A percentile compares a stretch with the other conserved stretches of the same genome.
phyloP scores from a whole-genome alignment of 306 rosid species.

The Calophaca sinica region DNA sequence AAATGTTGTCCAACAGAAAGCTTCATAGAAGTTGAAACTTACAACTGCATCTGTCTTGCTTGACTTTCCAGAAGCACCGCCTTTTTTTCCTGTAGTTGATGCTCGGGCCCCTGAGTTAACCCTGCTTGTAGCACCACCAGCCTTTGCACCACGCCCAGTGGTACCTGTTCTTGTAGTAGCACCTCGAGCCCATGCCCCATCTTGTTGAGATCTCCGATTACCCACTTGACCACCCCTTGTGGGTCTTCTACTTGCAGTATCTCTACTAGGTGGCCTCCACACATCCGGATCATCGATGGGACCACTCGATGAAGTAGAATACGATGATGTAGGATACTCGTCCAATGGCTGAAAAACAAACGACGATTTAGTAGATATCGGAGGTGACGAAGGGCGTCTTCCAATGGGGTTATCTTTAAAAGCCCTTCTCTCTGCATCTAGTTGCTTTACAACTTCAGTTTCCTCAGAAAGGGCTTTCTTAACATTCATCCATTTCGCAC shows the following conservation, averaged over 20 bases:
- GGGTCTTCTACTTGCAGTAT: conserved; percentile 69
- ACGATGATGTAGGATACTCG: conserved; percentile 84
- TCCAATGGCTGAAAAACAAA: conserved; percentile 92
- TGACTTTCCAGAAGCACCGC: conserved; percentile 64
- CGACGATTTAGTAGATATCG: conserved; percentile 70
- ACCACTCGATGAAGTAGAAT: conserved; percentile 81
- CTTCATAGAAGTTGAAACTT: conserved; percentile 53
- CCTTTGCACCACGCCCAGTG: conserved; percentile 70
- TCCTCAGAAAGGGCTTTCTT: conserved; percentile 88
- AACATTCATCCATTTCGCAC: conserved; percentile 91
- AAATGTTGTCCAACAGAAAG: neutral
- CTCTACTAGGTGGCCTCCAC: conserved; percentile 96
- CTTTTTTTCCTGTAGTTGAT: conserved; percentile 72
- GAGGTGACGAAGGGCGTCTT: conserved; percentile 88
- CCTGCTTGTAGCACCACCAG: conserved; percentile 66
- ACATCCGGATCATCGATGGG: conserved; percentile 91
- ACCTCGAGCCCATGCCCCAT: conserved; percentile 89
- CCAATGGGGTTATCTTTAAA: conserved; percentile 75
- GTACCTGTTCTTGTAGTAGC: conserved; percentile 63
- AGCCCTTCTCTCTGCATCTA: conserved; percentile 75
- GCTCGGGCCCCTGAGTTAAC: conserved; percentile 65
- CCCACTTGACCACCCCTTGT: conserved; percentile 54
- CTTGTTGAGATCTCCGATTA: conserved; percentile 74
- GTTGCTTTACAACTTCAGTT: conserved; percentile 84
- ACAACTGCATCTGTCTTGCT: conserved; percentile 74